phyloP scores from a whole-genome alignment of 257 asterid species.

The Solanum bulbocastanum region DNA sequence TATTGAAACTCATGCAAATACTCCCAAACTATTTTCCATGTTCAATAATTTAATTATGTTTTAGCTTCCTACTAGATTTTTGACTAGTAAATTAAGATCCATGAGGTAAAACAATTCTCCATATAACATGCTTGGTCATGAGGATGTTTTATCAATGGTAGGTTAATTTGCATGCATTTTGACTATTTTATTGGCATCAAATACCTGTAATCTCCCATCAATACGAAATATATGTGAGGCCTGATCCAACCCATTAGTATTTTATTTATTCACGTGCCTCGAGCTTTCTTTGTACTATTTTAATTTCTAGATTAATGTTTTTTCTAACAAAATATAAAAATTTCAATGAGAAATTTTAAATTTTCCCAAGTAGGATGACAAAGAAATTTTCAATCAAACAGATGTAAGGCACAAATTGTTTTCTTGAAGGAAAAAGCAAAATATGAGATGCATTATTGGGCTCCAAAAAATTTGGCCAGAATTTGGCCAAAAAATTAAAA shows the following conservation, averaged over 20 bases:
- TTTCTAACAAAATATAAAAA: background rate
- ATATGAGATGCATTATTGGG: background rate
- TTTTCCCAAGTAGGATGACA: background rate
- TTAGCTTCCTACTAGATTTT: background rate
- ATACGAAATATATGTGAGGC: too few species aligned
- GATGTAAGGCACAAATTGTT: background rate
- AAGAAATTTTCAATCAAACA: background rate
- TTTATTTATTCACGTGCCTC: background rate
- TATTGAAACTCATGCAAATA: background rate
- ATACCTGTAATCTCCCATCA: background rate
- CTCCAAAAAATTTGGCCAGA: background rate
- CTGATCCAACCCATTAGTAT: too few species aligned
- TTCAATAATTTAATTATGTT: background rate
- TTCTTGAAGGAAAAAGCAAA: background rate
- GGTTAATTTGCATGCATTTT: background rate
- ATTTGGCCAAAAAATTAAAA: too few species aligned
- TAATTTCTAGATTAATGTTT: background rate
- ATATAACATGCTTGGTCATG: background rate
- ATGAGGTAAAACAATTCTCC: background rate
- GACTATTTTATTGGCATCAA: background rate
- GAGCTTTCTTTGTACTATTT: background rate
- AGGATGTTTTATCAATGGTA: background rate
- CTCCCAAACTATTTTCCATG: background rate
- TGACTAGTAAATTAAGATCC: background rate
- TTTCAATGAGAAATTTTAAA: background rate